Conservation (phyloP, 1,139 yeast genomes). For the Debaryomycetaceae sp. region DNA sequence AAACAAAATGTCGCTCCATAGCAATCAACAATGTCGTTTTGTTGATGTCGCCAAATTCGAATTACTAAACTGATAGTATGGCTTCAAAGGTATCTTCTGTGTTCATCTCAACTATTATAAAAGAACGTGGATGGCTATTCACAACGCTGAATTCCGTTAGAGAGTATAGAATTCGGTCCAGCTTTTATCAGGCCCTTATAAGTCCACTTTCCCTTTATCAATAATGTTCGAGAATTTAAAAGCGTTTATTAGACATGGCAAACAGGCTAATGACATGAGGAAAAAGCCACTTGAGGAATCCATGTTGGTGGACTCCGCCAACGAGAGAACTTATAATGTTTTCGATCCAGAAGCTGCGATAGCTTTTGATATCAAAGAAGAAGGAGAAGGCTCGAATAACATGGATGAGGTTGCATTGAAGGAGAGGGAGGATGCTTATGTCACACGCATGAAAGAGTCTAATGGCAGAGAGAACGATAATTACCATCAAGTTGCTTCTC, state of each 20-base stretch:
- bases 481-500: constrained; percentile 53
- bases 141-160: background rate
- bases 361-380: background rate
- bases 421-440: background rate
- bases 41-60: background rate
- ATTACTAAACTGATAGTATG: background rate
- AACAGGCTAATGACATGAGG: constrained; percentile 56
- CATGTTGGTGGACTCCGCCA: background rate
- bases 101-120: background rate
- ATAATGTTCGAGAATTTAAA: constrained; percentile 58
- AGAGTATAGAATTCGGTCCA: background rate
- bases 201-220: background rate
- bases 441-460: background rate
- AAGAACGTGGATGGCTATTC: background rate
- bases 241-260: constrained; percentile 82
- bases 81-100: background rate
- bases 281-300: constrained; percentile 10
- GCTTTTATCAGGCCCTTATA: background rate
- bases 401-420: background rate
- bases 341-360: background rate
- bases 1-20: background rate
- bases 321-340: background rate
- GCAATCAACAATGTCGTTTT: background rate
- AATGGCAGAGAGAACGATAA: constrained; percentile 4
- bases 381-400: background rate